Percentiles rank a stretch among this genome's conserved stretches.
Conservation (phyloP, 1,139 yeast species). For the Blastobotrys malaysiensis region DNA sequence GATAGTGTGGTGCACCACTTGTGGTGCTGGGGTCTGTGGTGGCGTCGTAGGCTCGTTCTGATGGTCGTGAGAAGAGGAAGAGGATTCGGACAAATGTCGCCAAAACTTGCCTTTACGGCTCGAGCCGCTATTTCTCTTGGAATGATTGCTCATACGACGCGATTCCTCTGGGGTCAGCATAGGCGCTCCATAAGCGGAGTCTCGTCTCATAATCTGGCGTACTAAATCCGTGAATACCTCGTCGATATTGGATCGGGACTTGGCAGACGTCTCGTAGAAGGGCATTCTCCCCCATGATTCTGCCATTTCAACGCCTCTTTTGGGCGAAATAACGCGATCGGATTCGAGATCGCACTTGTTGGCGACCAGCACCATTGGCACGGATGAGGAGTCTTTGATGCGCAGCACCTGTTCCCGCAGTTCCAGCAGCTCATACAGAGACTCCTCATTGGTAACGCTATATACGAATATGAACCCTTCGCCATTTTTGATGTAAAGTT, state of each 20-base stretch:
- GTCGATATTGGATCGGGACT: constrained; percentile 76
- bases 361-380: constrained; percentile 42
- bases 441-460: constrained; percentile 76
- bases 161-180: not conserved
- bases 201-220: constrained; percentile 50
- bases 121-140: not conserved
- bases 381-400: constrained; percentile 55
- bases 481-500: constrained; percentile 47
- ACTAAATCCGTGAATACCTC: constrained; percentile 87
- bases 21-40: not conserved
- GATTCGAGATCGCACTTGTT: constrained; percentile 61
- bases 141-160: not conserved
- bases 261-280: constrained; percentile 76
- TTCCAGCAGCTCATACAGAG: constrained; percentile 73
- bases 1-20: constrained; percentile 7
- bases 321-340: constrained; percentile 48
- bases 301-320: constrained; percentile 54
- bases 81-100: not conserved
- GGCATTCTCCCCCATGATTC: constrained; percentile 89
- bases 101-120: not conserved
- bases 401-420: constrained; percentile 85
- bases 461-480: constrained; percentile 56
- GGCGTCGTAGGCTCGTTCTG: not conserved
- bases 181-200: constrained; percentile 20
- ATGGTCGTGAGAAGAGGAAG: not conserved